These are phyloP conservation scores for Glebionis coronaria DNA, from an alignment of 129 eudicot species.

Conservation along the genomic window DNA sequence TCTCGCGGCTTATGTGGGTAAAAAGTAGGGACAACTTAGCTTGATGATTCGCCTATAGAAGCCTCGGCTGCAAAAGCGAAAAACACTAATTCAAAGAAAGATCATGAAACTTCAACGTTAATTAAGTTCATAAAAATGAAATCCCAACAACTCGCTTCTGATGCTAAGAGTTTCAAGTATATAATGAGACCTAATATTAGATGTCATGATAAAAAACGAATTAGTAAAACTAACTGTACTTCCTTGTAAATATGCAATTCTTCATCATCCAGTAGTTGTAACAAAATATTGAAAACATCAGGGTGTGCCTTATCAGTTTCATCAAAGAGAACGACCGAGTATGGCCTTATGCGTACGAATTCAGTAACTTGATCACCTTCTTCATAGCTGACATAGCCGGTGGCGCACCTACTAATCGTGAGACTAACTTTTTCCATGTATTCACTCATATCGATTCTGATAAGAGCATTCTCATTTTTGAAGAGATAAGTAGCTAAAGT, in stretches of 20 bases:
- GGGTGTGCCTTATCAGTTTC: conserved; percentile 97
- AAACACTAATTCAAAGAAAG: conserved; percentile 37
- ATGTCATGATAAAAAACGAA: conserved; percentile 83
- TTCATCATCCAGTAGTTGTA: conserved; percentile 81
- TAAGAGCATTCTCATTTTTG: conserved; percentile 81
- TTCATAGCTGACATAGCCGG: conserved; percentile 97
- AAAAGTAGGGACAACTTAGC: conserved; percentile 13
- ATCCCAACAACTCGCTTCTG: conserved; percentile 47
- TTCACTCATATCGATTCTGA: conserved; percentile 90
- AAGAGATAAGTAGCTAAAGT: conserved; percentile 87
- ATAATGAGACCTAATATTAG: conserved; percentile 81
- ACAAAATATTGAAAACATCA: conserved; percentile 59
- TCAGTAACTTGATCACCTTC: conserved; percentile 97
- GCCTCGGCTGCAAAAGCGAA: conserved; percentile 9
- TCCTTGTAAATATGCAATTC: conserved; percentile 90
- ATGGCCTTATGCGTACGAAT: conserved; percentile 84
- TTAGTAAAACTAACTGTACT: conserved; percentile 83
- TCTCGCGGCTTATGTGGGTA: no score
- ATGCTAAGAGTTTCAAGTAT: conserved; percentile 68
- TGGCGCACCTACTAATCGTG: conserved; percentile 91
- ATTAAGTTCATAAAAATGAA: conserved; percentile 81
- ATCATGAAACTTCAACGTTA: conserved; percentile 57
- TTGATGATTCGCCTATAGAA: not conserved
- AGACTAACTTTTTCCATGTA: conserved; percentile 89
- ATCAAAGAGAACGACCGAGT: conserved; percentile 80